Evolutionary conservation across 257 asterid species (phyloP), one percentile per base, ranked within the genome.

Genomic region (Solanum phureja): DNA sequence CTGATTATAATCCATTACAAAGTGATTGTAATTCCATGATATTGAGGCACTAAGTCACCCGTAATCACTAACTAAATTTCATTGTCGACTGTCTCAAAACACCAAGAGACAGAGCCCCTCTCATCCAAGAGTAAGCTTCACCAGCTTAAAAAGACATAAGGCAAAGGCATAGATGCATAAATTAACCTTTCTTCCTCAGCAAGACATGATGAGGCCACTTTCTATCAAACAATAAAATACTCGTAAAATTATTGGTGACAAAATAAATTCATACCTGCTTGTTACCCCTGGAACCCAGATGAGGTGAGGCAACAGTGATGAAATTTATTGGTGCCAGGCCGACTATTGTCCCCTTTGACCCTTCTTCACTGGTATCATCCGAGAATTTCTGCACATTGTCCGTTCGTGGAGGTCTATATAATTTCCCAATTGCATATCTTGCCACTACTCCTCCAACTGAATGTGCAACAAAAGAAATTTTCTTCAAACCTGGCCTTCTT

Each of bases 361-460:
- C 93, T 88, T 91, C 94, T 87, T 31, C 83, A 90, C 56, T 42
- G 71, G 85, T 87, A 92, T 87, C 86, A 71, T 89, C 87, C 62
- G 93, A 89, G 79, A 90, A 87, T 37, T 90, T 90, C 76, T 92
- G 96, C 23, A 34, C 88, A 89, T 86, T 92, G 87, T 72, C 95
- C 72, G 64, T 76, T 68, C 58, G 86, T 87, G 94, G 90, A 87
- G 95, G 95, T 91, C 89, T 89, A 87, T 92, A 96, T 87, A 97
- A 90, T 90, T 90, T 94, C 87, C 99, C 99, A 87, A 97, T 95
- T 76, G 97, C 92, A 92, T 92, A 97, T 92, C 98, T 96, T 87
- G 99, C 98, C 90, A 97, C 99, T 85, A 97, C 92, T n/a, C 99
- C 99, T 60, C 99, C 99, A 11, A 97, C 99, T 31, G 99, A 97